phyloP scores from a whole-genome alignment of 2,329 filamentous ascomycete species.

The Huntiella omanensis region DNA sequence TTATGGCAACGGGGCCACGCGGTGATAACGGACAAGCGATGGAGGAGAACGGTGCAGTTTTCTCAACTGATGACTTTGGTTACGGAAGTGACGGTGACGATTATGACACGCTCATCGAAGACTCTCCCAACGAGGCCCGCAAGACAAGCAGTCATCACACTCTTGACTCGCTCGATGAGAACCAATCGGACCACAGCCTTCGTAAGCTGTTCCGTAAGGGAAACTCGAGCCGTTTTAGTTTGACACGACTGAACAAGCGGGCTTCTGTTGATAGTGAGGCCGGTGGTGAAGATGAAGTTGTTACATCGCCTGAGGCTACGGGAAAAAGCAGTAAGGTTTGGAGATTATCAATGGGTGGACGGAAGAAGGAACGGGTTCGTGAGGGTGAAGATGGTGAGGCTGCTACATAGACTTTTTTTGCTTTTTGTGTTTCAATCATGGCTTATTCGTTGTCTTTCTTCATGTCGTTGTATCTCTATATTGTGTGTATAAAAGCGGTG shows the following conservation, averaged over 20 bases:
- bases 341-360: slow-evolving; percentile 42
- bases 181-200: slow-evolving; percentile 36
- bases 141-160: slow-evolving; percentile 33
- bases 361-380: slow-evolving; percentile 29
- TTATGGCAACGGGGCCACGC: slow-evolving; percentile 53
- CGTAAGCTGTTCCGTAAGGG: slow-evolving; percentile 45
- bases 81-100: background rate
- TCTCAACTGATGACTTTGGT: background rate
- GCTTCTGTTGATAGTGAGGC: slow-evolving; percentile 39
- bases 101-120: slow-evolving; percentile 17
- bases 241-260: slow-evolving; percentile 39
- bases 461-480: background rate
- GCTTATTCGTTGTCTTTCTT: background rate
- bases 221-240: slow-evolving; percentile 45
- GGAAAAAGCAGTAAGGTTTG: slow-evolving; percentile 20
- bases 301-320: slow-evolving; percentile 22
- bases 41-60: slow-evolving; percentile 12
- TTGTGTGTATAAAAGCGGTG: too few relatives aligned
- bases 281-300: slow-evolving; percentile 33
- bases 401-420: background rate
- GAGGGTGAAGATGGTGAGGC: slow-evolving; percentile 16
- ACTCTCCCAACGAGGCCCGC: slow-evolving; percentile 33
- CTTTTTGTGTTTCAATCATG: background rate
- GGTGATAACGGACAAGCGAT: slow-evolving; percentile 22
- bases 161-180: slow-evolving; percentile 27